These are phyloP conservation scores for Leccinellum luteum DNA, from an alignment of 768 basidiomycete species.

Conservation along the genomic window DNA sequence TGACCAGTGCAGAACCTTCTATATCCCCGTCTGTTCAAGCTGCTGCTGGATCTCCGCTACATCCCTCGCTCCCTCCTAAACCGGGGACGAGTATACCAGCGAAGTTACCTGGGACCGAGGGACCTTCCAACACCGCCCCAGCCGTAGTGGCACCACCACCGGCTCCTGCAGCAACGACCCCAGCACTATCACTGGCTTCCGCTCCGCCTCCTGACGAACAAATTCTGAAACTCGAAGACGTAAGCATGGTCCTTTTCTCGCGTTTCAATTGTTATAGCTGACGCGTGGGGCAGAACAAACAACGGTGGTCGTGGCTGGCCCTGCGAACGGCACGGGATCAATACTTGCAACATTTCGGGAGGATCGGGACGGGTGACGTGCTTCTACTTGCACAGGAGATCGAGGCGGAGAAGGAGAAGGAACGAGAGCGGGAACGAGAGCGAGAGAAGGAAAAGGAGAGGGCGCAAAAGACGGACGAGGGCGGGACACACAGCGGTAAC, in stretches of 20 bases:
- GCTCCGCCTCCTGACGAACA: conserved; percentile 44
- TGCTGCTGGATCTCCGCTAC: conserved; percentile 44
- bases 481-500: conserved; percentile 6
- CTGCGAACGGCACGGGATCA: conserved; percentile 73
- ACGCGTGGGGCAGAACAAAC: conserved; percentile 57
- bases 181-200: conserved; percentile 17
- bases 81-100: conserved; percentile 46
- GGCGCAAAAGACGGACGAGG: conserved; percentile 24
- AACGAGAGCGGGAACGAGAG: conserved; percentile 40
- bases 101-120: conserved; percentile 32
- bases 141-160: conserved; percentile 10
- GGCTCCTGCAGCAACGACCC: conserved; percentile 12
- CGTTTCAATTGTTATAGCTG: conserved; percentile 9
- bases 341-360: conserved; percentile 74
- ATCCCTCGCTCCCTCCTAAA: conserved; percentile 72
- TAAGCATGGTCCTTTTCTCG: conserved; percentile 21
- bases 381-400: conserved; percentile 40
- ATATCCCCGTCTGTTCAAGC: conserved; percentile 5
- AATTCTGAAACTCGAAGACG: conserved; percentile 62
- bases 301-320: conserved; percentile 77
- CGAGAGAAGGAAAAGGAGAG: conserved; percentile 33
- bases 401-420: conserved; percentile 36
- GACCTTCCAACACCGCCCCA: conserved; percentile 25
- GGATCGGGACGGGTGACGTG: conserved; percentile 78
- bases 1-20: conserved; percentile 8